These are phyloP conservation scores for Alternaria angustiovoidea DNA, from an alignment of 2,329 filamentous ascomycete genomes.

Conservation along the genomic window DNA sequence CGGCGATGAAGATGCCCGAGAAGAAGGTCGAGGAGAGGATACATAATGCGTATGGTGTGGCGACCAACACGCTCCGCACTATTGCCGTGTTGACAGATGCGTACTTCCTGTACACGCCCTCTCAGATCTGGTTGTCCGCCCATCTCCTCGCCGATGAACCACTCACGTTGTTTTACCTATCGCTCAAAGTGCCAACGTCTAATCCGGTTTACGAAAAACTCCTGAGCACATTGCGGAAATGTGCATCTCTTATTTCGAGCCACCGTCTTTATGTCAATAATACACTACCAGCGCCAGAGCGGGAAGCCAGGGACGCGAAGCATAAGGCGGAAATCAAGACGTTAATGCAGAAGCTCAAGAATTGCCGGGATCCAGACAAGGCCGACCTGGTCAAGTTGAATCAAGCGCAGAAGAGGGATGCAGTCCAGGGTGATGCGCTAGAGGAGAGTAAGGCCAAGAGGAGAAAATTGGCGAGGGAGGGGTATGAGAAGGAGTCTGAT, in stretches of 20 bases:
- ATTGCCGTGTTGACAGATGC: conserved; percentile 87
- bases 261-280: conserved; percentile 33
- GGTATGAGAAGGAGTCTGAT: conserved; percentile 54
- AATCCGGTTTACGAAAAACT: conserved; percentile 44
- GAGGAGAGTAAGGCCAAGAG: conserved; percentile 55
- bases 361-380: conserved; percentile 77
- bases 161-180: conserved; percentile 61
- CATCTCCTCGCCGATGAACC: conserved; percentile 76
- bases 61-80: conserved; percentile 64
- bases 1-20: conserved; percentile 21
- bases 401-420: conserved; percentile 63
- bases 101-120: conserved; percentile 96
- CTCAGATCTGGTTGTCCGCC: conserved; percentile 90
- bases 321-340: conserved; percentile 60
- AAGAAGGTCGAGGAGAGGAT: conserved; percentile 56
- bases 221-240: conserved; percentile 49
- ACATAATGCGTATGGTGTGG: conserved; percentile 72
- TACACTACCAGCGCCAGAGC: conserved; percentile 35
- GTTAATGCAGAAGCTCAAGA: conserved; percentile 73
- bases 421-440: conserved; percentile 44
- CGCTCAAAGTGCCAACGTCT: conserved; percentile 52
- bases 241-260: conserved; percentile 51
- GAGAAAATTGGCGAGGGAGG: conserved; percentile 55
- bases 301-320: conserved; percentile 47
- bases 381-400: conserved; percentile 75